A percentile compares a stretch with the other conserved stretches of the same genome.
Evolutionary conservation across 805 yeast genomes (phyloP).

Genomic region (Nakazawaea holstii): DNA sequence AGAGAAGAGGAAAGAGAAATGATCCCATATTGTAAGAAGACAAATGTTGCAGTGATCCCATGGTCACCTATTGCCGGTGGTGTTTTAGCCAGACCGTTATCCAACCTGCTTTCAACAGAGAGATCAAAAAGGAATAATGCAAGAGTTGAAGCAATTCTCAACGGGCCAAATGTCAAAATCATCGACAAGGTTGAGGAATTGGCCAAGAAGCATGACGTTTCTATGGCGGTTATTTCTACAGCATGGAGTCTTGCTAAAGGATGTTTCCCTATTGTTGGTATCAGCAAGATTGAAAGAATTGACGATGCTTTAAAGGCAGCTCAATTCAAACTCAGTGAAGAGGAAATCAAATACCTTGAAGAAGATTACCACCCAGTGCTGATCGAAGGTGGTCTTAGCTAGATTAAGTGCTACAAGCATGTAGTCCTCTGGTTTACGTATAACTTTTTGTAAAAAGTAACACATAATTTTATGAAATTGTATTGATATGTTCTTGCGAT

Average conservation of each 20-base stretch:
- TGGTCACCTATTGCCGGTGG: slow-evolving; percentile 60
- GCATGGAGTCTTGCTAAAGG: slow-evolving; percentile 54
- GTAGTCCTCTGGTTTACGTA: no score
- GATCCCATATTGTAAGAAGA: slow-evolving; percentile 45
- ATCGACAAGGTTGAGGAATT: slow-evolving; percentile 50
- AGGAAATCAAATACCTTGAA: slow-evolving; percentile 30
- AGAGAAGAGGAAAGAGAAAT: slow-evolving; percentile 62
- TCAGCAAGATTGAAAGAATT: slow-evolving; percentile 41
- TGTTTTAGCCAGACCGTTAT: slow-evolving; percentile 11
- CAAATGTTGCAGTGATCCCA: slow-evolving; percentile 52
- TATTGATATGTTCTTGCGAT: no score
- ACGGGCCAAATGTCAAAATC: slow-evolving; percentile 25
- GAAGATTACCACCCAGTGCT: slow-evolving; percentile 28
- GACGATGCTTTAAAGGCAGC: slow-evolving; percentile 45
- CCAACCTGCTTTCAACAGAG: not conserved
- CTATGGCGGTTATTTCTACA: slow-evolving; percentile 50
- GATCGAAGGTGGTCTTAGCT: no score
- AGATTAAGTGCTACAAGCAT: no score
- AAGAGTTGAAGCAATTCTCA: not conserved
- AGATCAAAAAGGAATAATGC: not conserved
- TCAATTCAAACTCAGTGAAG: slow-evolving; percentile 31
- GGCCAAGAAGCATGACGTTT: slow-evolving; percentile 37
- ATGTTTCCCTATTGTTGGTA: slow-evolving; percentile 49
- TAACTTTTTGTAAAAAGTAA: no score
- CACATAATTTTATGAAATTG: no score